Conservation (phyloP, 306 rosid species). For the Cicer chorassanicum region DNA sequence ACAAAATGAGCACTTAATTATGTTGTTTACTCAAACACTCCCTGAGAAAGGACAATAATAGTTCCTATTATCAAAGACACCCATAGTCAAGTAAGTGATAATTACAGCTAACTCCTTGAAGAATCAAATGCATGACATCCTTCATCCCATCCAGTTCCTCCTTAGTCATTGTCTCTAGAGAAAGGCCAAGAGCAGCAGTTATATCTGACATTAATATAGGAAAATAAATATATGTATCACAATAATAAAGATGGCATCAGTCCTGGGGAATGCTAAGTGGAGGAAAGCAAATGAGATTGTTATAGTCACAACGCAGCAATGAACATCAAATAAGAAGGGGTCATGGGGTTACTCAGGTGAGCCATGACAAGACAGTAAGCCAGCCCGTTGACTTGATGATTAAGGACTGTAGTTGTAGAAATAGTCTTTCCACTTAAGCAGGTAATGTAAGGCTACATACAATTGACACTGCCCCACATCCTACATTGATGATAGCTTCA, state of each 20-base stretch:
- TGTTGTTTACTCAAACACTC: not conserved
- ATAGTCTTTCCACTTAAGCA: constrained; percentile 27
- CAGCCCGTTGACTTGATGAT: constrained; percentile 4
- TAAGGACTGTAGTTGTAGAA: constrained; percentile 16
- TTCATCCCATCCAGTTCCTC: constrained; percentile 78
- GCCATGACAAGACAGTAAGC: not conserved
- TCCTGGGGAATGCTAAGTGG: constrained; percentile 29
- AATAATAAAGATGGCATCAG: constrained; percentile 40
- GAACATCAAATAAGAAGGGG: constrained; percentile 30
- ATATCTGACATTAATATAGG: constrained; percentile 69
- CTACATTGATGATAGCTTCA: constrained; percentile 8
- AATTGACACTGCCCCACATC: constrained; percentile 32
- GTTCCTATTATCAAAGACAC: constrained; percentile 41
- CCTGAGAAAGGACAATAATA: not conserved
- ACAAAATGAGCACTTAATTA: not conserved
- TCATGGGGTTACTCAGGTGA: constrained; percentile 4
- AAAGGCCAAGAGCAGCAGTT: constrained; percentile 88
- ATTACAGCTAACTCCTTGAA: constrained; percentile 96
- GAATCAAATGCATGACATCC: constrained; percentile 78
- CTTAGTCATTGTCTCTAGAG: constrained; percentile 75
- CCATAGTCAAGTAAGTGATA: constrained; percentile 38
- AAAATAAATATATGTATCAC: constrained; percentile 43
- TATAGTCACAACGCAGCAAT: constrained; percentile 17
- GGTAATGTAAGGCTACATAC: constrained; percentile 5
- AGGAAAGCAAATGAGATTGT: constrained; percentile 23